phyloP scores from a whole-genome alignment of 805 yeast species.

The Metschnikowia kunwiensis region DNA sequence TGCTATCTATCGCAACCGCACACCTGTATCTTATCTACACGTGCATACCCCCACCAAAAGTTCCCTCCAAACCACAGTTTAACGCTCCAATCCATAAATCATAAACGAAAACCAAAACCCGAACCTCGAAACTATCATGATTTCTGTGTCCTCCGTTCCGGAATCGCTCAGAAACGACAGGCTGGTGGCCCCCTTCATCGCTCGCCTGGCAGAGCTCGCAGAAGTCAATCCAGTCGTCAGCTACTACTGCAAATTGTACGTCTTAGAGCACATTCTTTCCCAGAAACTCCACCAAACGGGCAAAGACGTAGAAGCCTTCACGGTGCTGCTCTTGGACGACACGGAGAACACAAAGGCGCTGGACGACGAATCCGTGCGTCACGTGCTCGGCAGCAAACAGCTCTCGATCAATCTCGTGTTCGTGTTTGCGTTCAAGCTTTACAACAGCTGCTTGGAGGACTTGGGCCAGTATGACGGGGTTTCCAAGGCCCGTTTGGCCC shows the following conservation, averaged over 20 bases:
- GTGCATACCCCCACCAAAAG: too few relatives aligned
- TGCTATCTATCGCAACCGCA: too few relatives aligned
- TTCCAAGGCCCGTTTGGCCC: conserved; percentile 43
- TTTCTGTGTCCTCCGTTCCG: conserved; percentile 9
- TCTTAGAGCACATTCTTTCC: conserved; percentile 67
- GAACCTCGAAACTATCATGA: too few relatives aligned
- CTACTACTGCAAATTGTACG: conserved; percentile 66
- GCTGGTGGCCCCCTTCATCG: conserved; percentile 44
- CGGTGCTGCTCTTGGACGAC: conserved; percentile 61
- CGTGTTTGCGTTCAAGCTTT: conserved; percentile 55
- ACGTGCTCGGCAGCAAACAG: conserved; percentile 56
- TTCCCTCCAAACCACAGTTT: too few relatives aligned
- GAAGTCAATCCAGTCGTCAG: conserved; percentile 62
- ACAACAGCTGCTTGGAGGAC: conserved; percentile 42
- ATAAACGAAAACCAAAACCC: too few relatives aligned
- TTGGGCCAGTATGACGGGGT: conserved; percentile 42
- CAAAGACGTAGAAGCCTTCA: conserved; percentile 55
- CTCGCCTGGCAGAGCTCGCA: conserved; percentile 57
- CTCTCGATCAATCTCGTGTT: conserved; percentile 34
- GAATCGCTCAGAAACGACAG: conserved; percentile 28
- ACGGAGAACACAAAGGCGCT: conserved; percentile 59
- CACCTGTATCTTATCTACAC: too few relatives aligned
- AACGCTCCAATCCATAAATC: too few relatives aligned
- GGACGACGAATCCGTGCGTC: conserved; percentile 39
- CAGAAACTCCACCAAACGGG: conserved; percentile 56